Conservation (phyloP, 306 rosid genomes). For the Lagenaria siceraria region DNA sequence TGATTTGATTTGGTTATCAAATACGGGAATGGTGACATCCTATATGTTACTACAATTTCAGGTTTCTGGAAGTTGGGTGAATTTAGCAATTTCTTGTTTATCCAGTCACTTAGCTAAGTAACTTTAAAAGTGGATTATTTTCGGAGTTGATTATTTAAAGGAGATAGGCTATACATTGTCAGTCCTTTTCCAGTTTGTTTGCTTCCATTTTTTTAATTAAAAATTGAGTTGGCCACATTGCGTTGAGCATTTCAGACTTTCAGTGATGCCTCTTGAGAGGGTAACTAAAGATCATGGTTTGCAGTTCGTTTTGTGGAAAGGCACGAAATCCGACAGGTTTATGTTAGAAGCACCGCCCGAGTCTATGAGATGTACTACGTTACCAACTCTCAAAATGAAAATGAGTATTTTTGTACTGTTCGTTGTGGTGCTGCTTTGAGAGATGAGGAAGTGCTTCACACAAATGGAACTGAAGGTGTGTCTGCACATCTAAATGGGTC, state of each 20-base stretch:
- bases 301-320: slow-evolving; percentile 53
- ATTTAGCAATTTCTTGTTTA: not conserved
- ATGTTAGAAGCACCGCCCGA: slow-evolving; percentile 78
- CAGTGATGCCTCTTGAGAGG: not conserved
- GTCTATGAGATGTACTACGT: slow-evolving; percentile 61
- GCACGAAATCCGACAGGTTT: slow-evolving; percentile 60
- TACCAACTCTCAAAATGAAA: slow-evolving; percentile 20
- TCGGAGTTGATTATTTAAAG: not conserved
- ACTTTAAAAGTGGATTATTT: not conserved
- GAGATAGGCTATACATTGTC: not conserved
- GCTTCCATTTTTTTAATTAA: not conserved
- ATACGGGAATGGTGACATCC: not conserved
- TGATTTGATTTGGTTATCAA: not conserved
- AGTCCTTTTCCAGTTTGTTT: not conserved
- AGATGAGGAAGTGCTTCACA: slow-evolving; percentile 46
- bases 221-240: not conserved
- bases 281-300: slow-evolving; percentile 13
- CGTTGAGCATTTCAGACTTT: not conserved
- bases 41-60: not conserved
- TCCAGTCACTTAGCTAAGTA: not conserved
- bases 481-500: slow-evolving; percentile 21
- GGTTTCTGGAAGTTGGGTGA: not conserved
- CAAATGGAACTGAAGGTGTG: slow-evolving; percentile 14
- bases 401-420: slow-evolving; percentile 67
- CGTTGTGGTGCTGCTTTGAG: slow-evolving; percentile 56